Evolutionary conservation across 1,139 yeast genomes (phyloP), one percentile per base, ranked within the genome.

Genomic region (Geotrichum aggregatum): DNA sequence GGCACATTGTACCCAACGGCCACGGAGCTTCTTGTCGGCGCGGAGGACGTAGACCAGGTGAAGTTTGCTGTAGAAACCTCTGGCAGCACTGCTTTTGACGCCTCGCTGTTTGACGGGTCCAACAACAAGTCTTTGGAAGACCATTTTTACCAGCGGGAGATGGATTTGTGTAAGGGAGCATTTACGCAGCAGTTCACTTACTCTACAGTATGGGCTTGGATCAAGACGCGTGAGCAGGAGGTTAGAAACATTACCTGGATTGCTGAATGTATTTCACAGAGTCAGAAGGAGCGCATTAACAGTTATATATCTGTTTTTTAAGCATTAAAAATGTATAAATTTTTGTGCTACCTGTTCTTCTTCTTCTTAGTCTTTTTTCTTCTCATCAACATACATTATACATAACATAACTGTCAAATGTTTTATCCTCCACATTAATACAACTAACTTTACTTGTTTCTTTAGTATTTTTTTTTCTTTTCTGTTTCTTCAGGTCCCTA

Each of bases 181-280:
- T 89, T 94, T 70, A 89, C 98, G 38, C 98, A 92, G 71, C 98
- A 92, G 69, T 94, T 94, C 68, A 84, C 97, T 14, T 80, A 86
- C 63, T 79, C 92, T 45, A 84, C 96, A 1, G 77, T 92, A 54
- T 94, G 96, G 92, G 96, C 97, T 4, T 92, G 97, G 95, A 79
- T 94, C 66, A 84, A 89, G 71, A 83, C 96, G 18, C 86, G 87
- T 65, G 98, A 94, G 71, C 98, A 94, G 72, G 99, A 94, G 71
- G 81, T 94, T 56, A 80, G 98, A 70, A 94, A 94, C 69, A 83
- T 94, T 59, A 87, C 98, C 21, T 94, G 98, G 98, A 91, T 94
- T 58, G 96, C 98, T 46, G 99, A 94, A 73, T 94, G 99, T 74
- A 73, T 73, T 58, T 76, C 76, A 16, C 76, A 73, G 61, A 72